Percentiles rank a stretch among this genome's conserved stretches.
These are phyloP conservation scores for Solioccasus polychromus DNA, from an alignment of 768 basidiomycete species.

Conservation along the genomic window DNA sequence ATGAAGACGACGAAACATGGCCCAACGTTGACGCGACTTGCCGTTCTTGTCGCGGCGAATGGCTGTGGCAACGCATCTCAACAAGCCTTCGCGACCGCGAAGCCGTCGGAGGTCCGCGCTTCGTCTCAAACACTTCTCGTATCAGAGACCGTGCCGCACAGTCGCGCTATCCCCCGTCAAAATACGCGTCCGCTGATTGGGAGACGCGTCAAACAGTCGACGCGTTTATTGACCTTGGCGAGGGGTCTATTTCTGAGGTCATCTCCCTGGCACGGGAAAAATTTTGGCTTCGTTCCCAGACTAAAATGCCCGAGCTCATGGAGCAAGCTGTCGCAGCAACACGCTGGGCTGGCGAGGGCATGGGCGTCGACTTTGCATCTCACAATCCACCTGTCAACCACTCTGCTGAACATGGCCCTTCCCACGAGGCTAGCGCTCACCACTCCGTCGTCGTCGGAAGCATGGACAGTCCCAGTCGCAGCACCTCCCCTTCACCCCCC, in stretches of 20 bases:
- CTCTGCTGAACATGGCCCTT: slow-evolving; percentile 4
- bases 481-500: slow-evolving; percentile 26
- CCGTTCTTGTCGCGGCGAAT: slow-evolving; percentile 60
- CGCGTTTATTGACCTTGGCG: slow-evolving; percentile 70
- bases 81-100: slow-evolving; percentile 48
- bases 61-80: slow-evolving; percentile 60
- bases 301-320: slow-evolving; percentile 65
- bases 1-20: slow-evolving; percentile 72
- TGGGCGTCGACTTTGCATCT: slow-evolving; percentile 29
- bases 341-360: slow-evolving; percentile 39
- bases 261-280: slow-evolving; percentile 64
- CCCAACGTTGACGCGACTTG: slow-evolving; percentile 66
- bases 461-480: slow-evolving; percentile 17
- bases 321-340: slow-evolving; percentile 65
- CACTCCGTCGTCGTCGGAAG: slow-evolving; percentile 7
- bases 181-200: slow-evolving; percentile 48
- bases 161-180: slow-evolving; percentile 26
- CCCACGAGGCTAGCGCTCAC: slow-evolving; percentile 9
- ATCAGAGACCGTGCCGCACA: slow-evolving; percentile 13
- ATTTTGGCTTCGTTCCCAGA: slow-evolving; percentile 63
- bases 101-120: slow-evolving; percentile 50
- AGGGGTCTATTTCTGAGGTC: slow-evolving; percentile 64
- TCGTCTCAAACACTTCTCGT: slow-evolving; percentile 20
- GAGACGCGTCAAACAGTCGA: slow-evolving; percentile 66
- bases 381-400: slow-evolving; percentile 15